phyloP scores from a whole-genome alignment of 2,329 filamentous ascomycete genomes.

The Sclerotinia subarctica region DNA sequence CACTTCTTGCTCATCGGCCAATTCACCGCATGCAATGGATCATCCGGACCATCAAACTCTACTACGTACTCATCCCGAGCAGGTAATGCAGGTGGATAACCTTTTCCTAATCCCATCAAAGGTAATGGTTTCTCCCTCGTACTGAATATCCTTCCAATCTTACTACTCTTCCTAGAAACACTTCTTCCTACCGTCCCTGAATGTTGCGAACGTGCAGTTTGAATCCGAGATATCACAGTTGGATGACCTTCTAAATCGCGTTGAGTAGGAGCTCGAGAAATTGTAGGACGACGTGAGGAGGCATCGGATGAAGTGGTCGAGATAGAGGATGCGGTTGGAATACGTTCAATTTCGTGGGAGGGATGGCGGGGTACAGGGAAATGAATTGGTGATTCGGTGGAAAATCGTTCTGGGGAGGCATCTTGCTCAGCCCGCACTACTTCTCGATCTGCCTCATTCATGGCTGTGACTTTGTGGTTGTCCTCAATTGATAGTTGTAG shows the following conservation, averaged over 20 bases:
- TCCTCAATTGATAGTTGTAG: neutral
- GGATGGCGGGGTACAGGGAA: conserved; percentile 28
- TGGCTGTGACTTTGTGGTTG: conserved; percentile 23
- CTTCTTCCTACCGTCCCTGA: conserved; percentile 64
- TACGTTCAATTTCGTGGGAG: conserved; percentile 58
- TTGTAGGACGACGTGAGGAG: conserved; percentile 42
- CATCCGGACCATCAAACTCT: conserved; percentile 79
- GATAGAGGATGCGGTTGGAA: conserved; percentile 53
- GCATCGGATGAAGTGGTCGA: conserved; percentile 40
- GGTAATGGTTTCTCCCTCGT: conserved; percentile 55
- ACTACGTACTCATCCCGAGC: conserved; percentile 75
- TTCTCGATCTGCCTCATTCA: conserved; percentile 35
- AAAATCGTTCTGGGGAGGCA: conserved; percentile 46
- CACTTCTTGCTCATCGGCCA: conserved; percentile 79
- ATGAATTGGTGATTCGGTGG: conserved; percentile 23
- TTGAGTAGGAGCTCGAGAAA: conserved; percentile 63
- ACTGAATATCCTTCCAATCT: conserved; percentile 44
- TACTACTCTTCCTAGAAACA: conserved; percentile 40
- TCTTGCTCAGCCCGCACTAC: conserved; percentile 46
- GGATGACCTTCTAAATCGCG: conserved; percentile 66
- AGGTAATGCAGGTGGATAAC: conserved; percentile 67
- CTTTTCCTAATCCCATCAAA: conserved; percentile 69
- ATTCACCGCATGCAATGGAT: conserved; percentile 83
- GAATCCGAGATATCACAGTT: conserved; percentile 67
- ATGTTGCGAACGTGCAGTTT: conserved; percentile 69